Conservation (phyloP, 1,284 basidiomycete species). For the Cystobasidium sp. region DNA sequence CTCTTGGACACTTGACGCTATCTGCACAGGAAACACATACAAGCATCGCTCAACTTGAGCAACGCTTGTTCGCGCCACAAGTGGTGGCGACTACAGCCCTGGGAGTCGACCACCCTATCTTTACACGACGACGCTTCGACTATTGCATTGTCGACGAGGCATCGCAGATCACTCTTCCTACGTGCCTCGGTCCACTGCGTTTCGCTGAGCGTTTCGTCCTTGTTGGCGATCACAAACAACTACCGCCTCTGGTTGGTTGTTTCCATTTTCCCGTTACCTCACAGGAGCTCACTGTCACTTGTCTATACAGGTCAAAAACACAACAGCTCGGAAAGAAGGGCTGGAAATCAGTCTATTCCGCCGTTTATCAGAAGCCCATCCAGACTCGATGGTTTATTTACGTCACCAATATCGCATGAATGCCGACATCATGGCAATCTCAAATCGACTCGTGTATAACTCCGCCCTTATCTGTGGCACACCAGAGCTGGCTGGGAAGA, state of each 20-base stretch:
- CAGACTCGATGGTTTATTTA: constrained; percentile 78
- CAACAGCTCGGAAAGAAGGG: constrained; percentile 77
- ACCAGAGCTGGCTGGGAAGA: constrained; percentile 68
- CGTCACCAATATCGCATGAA: constrained; percentile 96
- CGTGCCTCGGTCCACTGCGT: constrained; percentile 88
- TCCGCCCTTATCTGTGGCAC: constrained; percentile 79
- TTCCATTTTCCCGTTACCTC: not conserved
- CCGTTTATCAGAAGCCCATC: constrained; percentile 81
- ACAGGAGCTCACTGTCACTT: not conserved
- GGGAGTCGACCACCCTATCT: constrained; percentile 85
- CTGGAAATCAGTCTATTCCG: constrained; percentile 90
- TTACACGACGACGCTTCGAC: constrained; percentile 83
- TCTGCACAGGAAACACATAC: constrained; percentile 64
- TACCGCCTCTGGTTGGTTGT: constrained; percentile 79
- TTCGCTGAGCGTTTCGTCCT: constrained; percentile 89
- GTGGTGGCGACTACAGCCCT: constrained; percentile 96
- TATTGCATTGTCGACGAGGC: constrained; percentile 99
- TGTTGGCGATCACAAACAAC: constrained; percentile 95
- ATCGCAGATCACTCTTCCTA: constrained; percentile 94
- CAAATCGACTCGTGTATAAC: constrained; percentile 85
- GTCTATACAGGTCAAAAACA: constrained; percentile 71
- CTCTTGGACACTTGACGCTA: constrained; percentile 73
- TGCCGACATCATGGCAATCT: constrained; percentile 90
- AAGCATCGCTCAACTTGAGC: constrained; percentile 76
- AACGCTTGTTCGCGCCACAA: constrained; percentile 78